Base-by-base conservation (phyloP, 108 stramenopile species). In the Cyclotella choctawhatcheeana region DNA sequence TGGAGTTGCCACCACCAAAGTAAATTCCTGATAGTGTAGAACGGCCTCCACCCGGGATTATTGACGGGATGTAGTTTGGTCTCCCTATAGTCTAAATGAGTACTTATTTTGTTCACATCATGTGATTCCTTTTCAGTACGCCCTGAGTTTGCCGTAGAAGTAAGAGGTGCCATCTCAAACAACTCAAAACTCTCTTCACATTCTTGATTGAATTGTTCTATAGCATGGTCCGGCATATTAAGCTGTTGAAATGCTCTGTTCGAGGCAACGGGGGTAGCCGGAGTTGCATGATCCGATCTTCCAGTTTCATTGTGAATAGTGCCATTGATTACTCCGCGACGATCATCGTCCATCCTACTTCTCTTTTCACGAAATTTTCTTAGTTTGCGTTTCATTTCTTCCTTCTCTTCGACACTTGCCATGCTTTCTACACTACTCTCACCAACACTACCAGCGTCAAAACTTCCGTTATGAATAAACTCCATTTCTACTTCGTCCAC, bases 401-500 rank as follows among this genome's bases (percentile, higher is more conserved):
- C 66, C 64, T 69, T 58, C 58, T 79, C 71, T 10, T 54, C 63
- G 16, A 64, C 27, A 53, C 47, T 63, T n/a, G 44, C 64, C 45
- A 61, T 52, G 26, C 44, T 67, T 17, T 30, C 63, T 6, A 47
- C 27, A 53, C 47, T 63, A 17, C 59, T 67, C 18, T 34, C 53
- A 18, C 43, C 55, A 17, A 45, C 53, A 18, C 71, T 59, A 43
- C 34, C 61, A 34, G 51, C 48, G 17, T 58, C 61, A 32, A 52
- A 64, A 64, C 63, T 64, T 1, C 63, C 44, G 43, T 79, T 71
- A 32, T 72, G 72, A 14, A 71, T 71, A 58, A 79, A 62, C 68
- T 79, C 78, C 29, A 72, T 72, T 51, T 79, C 78, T 1, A 72
- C 71, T 31, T 79, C 71, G 16, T 67, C 66, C 2, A 79, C 78